phyloP scores from a whole-genome alignment of 2,329 filamentous ascomycete genomes.

The Phaeomoniella chlamydospora region DNA sequence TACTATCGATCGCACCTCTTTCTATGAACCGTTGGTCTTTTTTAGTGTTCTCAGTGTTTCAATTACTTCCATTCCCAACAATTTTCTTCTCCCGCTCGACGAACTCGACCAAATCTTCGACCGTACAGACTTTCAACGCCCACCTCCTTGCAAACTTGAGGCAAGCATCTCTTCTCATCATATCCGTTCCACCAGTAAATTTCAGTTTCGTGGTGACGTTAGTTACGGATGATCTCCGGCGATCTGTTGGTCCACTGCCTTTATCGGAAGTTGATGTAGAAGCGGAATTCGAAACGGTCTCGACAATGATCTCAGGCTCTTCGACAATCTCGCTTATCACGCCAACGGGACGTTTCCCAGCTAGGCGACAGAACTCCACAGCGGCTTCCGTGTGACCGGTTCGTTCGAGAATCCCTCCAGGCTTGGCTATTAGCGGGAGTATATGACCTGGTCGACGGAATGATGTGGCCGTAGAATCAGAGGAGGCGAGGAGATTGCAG shows the following conservation, averaged over 20 bases:
- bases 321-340: conserved; percentile 89
- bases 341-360: conserved; percentile 58
- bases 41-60: too few species aligned
- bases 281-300: conserved; percentile 31
- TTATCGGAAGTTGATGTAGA: background rate
- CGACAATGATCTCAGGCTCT: conserved; percentile 55
- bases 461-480: conserved; percentile 36
- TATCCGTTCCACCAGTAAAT: conserved; percentile 49
- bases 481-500: conserved; percentile 62
- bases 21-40: too few species aligned
- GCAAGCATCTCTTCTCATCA: conserved; percentile 85
- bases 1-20: too few species aligned
- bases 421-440: conserved; percentile 64
- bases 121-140: conserved; percentile 88
- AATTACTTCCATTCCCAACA: too few species aligned
- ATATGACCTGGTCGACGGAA: conserved; percentile 83
- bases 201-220: background rate
- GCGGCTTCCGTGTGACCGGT: conserved; percentile 87
- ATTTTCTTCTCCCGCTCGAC: conserved; percentile 62
- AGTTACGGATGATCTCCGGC: conserved; percentile 34
- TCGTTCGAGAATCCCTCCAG: conserved; percentile 67
- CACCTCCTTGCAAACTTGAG: conserved; percentile 75
- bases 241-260: conserved; percentile 3
- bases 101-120: conserved; percentile 73
- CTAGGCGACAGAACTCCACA: conserved; percentile 74